Evolutionary conservation across 345 rosid species (phyloP).

Genomic region (Eucalyptus coolabah): DNA sequence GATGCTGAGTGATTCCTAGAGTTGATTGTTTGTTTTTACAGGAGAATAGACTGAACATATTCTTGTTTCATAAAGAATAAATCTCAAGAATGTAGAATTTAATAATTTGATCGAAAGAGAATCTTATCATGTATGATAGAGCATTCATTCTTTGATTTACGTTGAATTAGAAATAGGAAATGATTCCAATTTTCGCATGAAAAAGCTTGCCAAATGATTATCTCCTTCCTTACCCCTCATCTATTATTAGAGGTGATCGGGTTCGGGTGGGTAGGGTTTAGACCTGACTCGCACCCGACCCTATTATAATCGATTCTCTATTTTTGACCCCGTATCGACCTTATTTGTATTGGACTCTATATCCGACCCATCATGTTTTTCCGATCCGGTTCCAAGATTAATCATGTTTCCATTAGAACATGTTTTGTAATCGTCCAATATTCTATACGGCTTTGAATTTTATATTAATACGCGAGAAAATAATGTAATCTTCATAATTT

Average conservation of each 20-base stretch:
- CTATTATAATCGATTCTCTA: too few species aligned
- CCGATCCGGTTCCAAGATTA: accelerated
- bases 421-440: too few species aligned
- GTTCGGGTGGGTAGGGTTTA: accelerated
- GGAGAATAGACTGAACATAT: accelerated
- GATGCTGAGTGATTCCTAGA: not conserved
- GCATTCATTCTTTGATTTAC: not conserved
- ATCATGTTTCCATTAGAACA: accelerated
- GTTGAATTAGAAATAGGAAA: not conserved
- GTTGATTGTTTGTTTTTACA: not conserved
- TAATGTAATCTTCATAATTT: too few species aligned
- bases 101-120: not conserved
- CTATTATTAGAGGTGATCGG: not conserved
- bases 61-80: not conserved
- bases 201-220: not conserved
- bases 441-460: too few species aligned
- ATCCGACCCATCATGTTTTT: accelerated
- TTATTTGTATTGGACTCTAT: accelerated
- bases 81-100: accelerated
- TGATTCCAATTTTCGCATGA: not conserved
- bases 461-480: accelerated
- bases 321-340: accelerated
- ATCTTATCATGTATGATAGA: not conserved
- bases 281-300: accelerated
- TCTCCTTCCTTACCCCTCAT: not conserved